Conservation (phyloP, 2,329 filamentous ascomycete genomes). For the Verticillium nonalfalfae region DNA sequence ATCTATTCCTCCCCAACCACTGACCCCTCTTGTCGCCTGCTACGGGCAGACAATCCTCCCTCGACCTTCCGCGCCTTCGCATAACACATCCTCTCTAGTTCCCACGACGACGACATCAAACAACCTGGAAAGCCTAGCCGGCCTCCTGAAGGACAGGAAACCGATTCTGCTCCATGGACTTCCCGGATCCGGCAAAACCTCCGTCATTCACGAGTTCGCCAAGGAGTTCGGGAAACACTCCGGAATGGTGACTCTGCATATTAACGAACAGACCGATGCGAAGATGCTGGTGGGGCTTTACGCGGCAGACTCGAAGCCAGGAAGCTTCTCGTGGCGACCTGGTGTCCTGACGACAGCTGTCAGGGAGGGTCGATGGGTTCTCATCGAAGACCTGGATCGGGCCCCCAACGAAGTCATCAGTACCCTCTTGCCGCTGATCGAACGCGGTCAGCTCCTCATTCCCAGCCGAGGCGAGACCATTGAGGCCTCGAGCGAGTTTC, state of each 20-base stretch:
- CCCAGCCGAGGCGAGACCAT: constrained; percentile 84
- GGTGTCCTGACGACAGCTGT: constrained; percentile 93
- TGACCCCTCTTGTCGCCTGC: constrained; percentile 56
- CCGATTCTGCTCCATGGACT: constrained; percentile 78
- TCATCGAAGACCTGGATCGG: constrained; percentile 94
- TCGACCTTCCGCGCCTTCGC: constrained; percentile 45
- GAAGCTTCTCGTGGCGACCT: constrained; percentile 86
- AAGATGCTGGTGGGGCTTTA: constrained; percentile 96
- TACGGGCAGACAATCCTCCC: constrained; percentile 65
- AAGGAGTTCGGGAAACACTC: constrained; percentile 71
- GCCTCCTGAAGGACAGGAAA: constrained; percentile 57
- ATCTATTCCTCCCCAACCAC: constrained; percentile 25
- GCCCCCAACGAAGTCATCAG: constrained; percentile 94
- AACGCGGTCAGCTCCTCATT: constrained; percentile 84
- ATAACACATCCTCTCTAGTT: constrained; percentile 41
- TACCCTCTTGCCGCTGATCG: constrained; percentile 84
- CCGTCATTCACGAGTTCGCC: constrained; percentile 75
- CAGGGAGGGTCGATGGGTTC: constrained; percentile 88
- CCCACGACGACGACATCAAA: constrained; percentile 64
- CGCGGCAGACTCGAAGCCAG: constrained; percentile 78
- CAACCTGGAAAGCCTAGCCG: constrained; percentile 67
- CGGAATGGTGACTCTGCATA: constrained; percentile 84
- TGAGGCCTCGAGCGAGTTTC: constrained; percentile 76
- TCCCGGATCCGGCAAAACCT: constrained; percentile 86
- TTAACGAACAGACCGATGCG: constrained; percentile 97